Conservation (phyloP, 2,329 filamentous ascomycete genomes). For the Colletotrichum acutatum region DNA sequence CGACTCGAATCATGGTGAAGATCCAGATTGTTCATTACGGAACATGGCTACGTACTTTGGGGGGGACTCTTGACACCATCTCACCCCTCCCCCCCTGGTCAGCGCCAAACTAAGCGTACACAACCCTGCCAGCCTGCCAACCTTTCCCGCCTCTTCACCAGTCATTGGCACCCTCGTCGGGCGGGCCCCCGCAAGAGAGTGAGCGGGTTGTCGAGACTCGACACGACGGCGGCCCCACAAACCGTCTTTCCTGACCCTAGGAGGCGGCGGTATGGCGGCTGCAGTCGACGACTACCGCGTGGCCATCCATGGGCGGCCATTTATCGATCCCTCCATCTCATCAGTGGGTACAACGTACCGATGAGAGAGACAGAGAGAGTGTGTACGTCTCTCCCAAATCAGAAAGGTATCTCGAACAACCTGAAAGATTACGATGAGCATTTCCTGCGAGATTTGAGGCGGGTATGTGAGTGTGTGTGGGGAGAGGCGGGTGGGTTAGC, state of each 20-base stretch:
- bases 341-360: conserved; percentile 13
- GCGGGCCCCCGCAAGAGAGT: conserved; percentile 28
- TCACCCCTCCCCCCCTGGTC: conserved; percentile 14
- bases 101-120: conserved; percentile 11
- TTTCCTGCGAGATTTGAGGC: conserved; percentile 22
- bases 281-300: conserved; percentile 36
- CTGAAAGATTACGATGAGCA: conserved; percentile 6
- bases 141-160: conserved; percentile 12
- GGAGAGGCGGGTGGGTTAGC: neutral
- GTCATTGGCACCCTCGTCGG: conserved; percentile 18
- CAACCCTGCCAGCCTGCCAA: conserved; percentile 9
- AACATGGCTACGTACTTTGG: neutral
- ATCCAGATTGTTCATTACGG: conserved; percentile 26
- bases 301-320: conserved; percentile 26
- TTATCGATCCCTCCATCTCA: conserved; percentile 20
- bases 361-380: too few species aligned
- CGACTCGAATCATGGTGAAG: conserved; percentile 33
- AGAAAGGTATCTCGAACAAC: conserved; percentile 27
- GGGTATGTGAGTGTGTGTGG: conserved; percentile 13
- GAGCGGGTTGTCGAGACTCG: conserved; percentile 21
- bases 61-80: neutral
- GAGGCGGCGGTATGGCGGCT: conserved; percentile 34
- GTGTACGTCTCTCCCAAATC: conserved; percentile 20
- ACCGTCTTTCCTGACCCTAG: conserved; percentile 33
- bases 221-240: conserved; percentile 32